These are phyloP conservation scores for Umbilicus rupestris DNA, from an alignment of 164 flowering plant genomes.

Conservation along the genomic window DNA sequence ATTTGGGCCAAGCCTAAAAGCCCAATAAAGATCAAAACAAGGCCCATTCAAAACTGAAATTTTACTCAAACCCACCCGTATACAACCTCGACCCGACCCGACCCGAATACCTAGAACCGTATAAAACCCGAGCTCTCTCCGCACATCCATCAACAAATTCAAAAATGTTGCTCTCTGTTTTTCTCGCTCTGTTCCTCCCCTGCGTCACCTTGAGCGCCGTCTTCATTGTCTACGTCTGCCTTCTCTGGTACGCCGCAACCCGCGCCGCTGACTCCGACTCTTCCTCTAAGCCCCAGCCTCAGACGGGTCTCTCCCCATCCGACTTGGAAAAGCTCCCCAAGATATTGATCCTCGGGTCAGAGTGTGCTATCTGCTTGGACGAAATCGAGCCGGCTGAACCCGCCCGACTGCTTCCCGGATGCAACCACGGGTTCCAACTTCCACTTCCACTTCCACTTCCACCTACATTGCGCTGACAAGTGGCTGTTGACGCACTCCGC, in stretches of 20 bases:
- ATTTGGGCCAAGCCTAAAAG: too few species aligned
- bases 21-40: too few species aligned
- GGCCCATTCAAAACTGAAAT: too few species aligned
- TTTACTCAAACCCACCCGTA: too few species aligned
- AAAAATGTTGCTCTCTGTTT: conserved; percentile 33
- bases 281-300: conserved; percentile 18
- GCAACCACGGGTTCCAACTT: conserved; percentile 8
- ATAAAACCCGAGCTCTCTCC: too few species aligned
- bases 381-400: background rate
- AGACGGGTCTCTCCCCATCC: conserved; percentile 34
- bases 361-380: conserved; percentile 6
- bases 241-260: conserved; percentile 36
- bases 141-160: too few species aligned
- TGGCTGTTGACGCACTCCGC: conserved; percentile 4
- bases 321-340: conserved; percentile 45
- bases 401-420: conserved; percentile 5
- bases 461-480: background rate
- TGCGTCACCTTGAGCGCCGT: conserved; percentile 45
- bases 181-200: conserved; percentile 47
- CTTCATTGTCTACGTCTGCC: conserved; percentile 43
- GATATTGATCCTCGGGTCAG: conserved; percentile 24
- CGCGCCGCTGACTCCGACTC: background rate
- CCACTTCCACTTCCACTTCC: too few species aligned
- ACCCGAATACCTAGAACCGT: too few species aligned
- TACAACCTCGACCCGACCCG: too few species aligned